These are phyloP conservation scores for Paracoccidioides lutzii DNA, from an alignment of 2,329 filamentous ascomycete species.

Conservation along the genomic window DNA sequence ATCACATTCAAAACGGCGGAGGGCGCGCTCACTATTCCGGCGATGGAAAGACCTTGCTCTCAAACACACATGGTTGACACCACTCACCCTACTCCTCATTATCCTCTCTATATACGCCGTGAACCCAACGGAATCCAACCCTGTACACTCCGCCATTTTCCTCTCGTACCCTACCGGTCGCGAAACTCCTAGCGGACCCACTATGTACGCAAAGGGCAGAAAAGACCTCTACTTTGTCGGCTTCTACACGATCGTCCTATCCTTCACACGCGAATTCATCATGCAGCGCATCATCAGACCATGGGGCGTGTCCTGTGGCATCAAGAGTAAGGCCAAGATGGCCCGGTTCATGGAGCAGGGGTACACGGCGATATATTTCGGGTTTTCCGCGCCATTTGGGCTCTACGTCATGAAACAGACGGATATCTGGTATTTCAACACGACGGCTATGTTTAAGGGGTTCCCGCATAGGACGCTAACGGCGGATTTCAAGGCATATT, in stretches of 20 bases:
- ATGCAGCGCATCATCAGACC: conserved; percentile 84
- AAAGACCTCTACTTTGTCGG: conserved; percentile 76
- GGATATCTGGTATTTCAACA: conserved; percentile 96
- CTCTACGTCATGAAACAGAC: conserved; percentile 83
- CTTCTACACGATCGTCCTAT: conserved; percentile 82
- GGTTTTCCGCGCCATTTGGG: conserved; percentile 65
- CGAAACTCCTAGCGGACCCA: conserved; percentile 34
- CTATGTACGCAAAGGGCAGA: conserved; percentile 77
- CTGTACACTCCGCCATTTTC: conserved; percentile 70
- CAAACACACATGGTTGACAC: conserved; percentile 50
- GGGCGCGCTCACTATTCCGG: conserved; percentile 30
- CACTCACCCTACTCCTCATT: conserved; percentile 53
- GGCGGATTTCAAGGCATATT: conserved; percentile 83
- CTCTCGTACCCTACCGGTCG: conserved; percentile 68
- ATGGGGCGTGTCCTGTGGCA: conserved; percentile 55
- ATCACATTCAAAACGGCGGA: conserved; percentile 32
- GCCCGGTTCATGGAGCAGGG: conserved; percentile 90
- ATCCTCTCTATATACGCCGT: conserved; percentile 57
- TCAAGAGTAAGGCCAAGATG: conserved; percentile 64
- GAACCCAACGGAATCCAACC: conserved; percentile 67
- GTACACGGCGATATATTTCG: conserved; percentile 89
- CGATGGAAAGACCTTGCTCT: conserved; percentile 31
- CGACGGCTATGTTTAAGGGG: conserved; percentile 72
- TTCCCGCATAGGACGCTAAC: conserved; percentile 77
- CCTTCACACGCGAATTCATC: conserved; percentile 88